Base-by-base conservation (phyloP, 257 asterid genomes). In the Solanum boliviense region DNA sequence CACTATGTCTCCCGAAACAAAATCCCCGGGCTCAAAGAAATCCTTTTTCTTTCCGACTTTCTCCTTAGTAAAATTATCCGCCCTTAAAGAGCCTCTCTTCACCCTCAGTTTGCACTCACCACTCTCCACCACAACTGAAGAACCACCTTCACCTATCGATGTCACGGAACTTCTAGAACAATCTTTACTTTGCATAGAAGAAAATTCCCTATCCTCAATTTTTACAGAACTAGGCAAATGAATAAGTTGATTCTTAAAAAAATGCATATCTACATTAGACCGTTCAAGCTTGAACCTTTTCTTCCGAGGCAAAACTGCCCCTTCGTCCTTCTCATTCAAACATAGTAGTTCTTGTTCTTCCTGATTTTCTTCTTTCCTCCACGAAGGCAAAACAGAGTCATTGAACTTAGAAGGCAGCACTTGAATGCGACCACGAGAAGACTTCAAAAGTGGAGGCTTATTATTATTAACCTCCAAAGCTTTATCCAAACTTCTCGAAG, bases 361-460 rank as follows among this genome's bases (percentile, higher is more conserved):
- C 93, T 5, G 90, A 13, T 85, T 90, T 93, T 15, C 74, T 12
- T 91, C 98, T 70, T 94, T 93, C 94, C 90, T 94, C 99, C 97
- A 93, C 1, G 94, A 90, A 76, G 90, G 94, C 88, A 96, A 23
- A 83, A 95, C 94, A 1, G 98, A 93, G 85, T 97, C 98, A 5
- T 58, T 92, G 60, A 90, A 94, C 79, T 90, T 94, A 67, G 84
- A 87, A 4, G 99, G 98, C 31, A 95, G 93, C 5, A 88, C 92
- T 88, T 94, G 95, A 86, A 87, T 86, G 38, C 98, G 96, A n/a
- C 98, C 98, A 58, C 98, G 91, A 2, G 99, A 94, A 65, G 98
- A 94, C 91, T 91, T 97, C 89, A 94, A 87, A 85, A 93, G 75
- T 5, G 97, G 98, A 87, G 94, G 86, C 70, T 82, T 82, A 20